These are phyloP conservation scores for Nannochloropsis gaditana DNA, from an alignment of 108 stramenopile genomes.

Conservation along the genomic window DNA sequence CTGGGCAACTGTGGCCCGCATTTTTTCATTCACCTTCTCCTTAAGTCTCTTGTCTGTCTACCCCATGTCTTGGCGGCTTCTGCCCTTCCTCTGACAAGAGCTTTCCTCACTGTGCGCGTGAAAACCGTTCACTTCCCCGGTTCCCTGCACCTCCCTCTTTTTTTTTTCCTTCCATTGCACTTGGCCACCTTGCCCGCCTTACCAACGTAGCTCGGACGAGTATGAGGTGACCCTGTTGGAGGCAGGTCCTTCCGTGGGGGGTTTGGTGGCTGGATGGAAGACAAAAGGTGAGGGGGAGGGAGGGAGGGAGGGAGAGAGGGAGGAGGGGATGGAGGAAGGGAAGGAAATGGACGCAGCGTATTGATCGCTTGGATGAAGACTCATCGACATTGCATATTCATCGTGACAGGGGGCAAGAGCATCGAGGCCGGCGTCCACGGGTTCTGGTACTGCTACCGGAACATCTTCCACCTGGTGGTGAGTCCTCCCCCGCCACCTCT, in stretches of 20 bases:
- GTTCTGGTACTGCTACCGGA: conserved; percentile 74
- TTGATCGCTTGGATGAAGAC: background rate
- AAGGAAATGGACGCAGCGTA: background rate
- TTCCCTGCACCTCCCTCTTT: too few relatives aligned
- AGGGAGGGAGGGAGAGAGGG: background rate
- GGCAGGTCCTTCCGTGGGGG: conserved; percentile 63
- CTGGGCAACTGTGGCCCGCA: too few relatives aligned
- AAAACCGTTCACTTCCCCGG: too few relatives aligned
- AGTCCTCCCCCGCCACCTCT: conserved; percentile 35
- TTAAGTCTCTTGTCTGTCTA: too few relatives aligned
- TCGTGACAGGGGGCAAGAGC: conserved; percentile 39
- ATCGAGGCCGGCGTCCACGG: conserved; percentile 79
- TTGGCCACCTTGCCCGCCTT: background rate
- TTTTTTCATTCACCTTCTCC: too few relatives aligned
- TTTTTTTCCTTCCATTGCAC: too few relatives aligned
- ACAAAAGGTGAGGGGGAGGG: conserved; percentile 28
- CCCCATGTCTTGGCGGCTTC: too few relatives aligned
- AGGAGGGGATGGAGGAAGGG: background rate
- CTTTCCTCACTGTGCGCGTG: too few relatives aligned
- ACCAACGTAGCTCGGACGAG: background rate
- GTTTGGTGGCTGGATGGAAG: conserved; percentile 67
- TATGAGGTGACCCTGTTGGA: conserved; percentile 64
- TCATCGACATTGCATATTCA: background rate
- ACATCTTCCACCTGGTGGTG: conserved; percentile 69
- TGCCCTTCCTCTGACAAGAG: too few relatives aligned